Evolutionary conservation across 2,329 filamentous ascomycete genomes (phyloP).

Genomic region (Sporothrix protearum): DNA sequence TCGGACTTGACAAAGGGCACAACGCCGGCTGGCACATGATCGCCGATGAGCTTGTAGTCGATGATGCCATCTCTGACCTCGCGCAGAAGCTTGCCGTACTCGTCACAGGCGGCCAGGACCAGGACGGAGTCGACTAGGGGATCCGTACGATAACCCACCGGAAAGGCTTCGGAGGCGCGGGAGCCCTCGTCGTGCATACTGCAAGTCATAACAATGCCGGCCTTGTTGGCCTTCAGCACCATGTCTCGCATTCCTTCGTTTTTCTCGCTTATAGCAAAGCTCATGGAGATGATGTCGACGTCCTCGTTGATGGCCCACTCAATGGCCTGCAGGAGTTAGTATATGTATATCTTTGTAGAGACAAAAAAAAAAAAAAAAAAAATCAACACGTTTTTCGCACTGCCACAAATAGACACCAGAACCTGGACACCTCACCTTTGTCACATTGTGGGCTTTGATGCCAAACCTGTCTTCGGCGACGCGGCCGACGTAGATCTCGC

Average conservation of each 20-base stretch:
- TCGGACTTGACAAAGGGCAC: background rate
- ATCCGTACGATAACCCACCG: background rate
- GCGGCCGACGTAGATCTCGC: background rate
- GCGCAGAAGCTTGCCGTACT: background rate
- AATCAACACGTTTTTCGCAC: background rate
- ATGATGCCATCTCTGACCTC: background rate
- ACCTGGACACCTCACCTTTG: background rate
- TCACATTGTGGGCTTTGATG: background rate
- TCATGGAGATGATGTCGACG: background rate
- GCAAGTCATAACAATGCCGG: background rate
- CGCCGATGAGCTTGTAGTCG: background rate
- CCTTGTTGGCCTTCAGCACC: background rate
- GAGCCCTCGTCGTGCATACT: background rate
- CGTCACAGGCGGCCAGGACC: background rate
- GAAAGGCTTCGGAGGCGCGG: background rate
- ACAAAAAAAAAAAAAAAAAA: background rate
- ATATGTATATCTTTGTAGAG: too few species aligned
- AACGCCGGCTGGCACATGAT: background rate
- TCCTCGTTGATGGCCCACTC: background rate
- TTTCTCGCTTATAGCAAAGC: background rate
- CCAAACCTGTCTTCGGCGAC: background rate
- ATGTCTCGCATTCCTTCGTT: background rate
- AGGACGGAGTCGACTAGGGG: background rate
- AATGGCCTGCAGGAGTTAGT: background rate
- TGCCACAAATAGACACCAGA: too few species aligned